Percentiles rank a stretch among this genome's conserved stretches.
Evolutionary conservation across 2,329 filamentous ascomycete genomes (phyloP).

Genomic region (Raffaelea ambrosiae): DNA sequence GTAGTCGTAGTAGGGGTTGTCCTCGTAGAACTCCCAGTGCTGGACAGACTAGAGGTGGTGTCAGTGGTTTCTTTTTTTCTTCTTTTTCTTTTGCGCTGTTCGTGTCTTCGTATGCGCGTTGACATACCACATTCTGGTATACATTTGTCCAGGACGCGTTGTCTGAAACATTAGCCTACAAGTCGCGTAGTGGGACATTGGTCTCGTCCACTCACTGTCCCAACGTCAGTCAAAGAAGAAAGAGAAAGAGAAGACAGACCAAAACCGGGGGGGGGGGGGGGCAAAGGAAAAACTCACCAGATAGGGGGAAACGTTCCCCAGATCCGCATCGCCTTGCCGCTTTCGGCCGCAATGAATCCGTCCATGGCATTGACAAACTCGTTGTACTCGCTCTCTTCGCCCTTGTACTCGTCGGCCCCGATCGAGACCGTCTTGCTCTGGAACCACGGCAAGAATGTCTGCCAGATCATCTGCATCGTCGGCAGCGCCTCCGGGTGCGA

Average conservation of each 20-base stretch:
- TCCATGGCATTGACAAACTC: constrained; percentile 44
- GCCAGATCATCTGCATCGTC: constrained; percentile 43
- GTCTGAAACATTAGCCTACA: constrained; percentile 6
- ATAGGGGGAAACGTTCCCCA: constrained; percentile 47
- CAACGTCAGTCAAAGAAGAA: too few relatives aligned
- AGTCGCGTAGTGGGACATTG: too few relatives aligned
- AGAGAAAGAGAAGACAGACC: too few relatives aligned
- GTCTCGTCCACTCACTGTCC: too few relatives aligned
- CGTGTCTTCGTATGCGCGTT: too few relatives aligned
- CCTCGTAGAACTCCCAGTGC: constrained; percentile 48
- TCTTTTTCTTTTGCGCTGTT: too few relatives aligned
- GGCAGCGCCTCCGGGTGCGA: constrained; percentile 45
- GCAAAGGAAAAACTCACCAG: too few relatives aligned
- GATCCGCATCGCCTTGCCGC: constrained; percentile 39
- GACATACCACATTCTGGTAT: constrained; percentile 25
- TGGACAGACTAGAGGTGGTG: constrained; percentile 30
- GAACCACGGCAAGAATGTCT: constrained; percentile 46
- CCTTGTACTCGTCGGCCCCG: constrained; percentile 45
- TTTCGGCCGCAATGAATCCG: constrained; percentile 27
- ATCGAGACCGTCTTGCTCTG: constrained; percentile 46
- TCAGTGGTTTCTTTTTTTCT: too few relatives aligned
- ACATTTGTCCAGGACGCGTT: constrained; percentile 25
- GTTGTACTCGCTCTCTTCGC: constrained; percentile 38
- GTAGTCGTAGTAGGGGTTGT: constrained; percentile 35
- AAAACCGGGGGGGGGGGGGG: too few relatives aligned